Percentiles rank a stretch among this genome's conserved stretches.
These are phyloP conservation scores for Zea luxurians DNA, from an alignment of 176 grass and related monocot species.

Conservation along the genomic window DNA sequence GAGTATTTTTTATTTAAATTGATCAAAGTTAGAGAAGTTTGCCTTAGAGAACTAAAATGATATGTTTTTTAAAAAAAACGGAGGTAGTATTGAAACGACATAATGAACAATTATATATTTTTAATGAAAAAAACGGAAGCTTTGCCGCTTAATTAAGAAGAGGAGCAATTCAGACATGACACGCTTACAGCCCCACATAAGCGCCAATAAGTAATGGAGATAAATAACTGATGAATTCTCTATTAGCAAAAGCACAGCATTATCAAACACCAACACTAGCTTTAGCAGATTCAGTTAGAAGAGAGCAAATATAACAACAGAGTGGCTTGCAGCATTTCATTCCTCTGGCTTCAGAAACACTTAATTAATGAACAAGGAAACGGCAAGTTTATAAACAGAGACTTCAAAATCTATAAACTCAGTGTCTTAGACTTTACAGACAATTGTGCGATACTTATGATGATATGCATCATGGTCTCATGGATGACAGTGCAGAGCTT, in stretches of 20 bases:
- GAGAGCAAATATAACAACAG: background rate
- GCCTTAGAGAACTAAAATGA: background rate
- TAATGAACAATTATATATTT: background rate
- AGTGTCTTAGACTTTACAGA: slow-evolving; percentile 3
- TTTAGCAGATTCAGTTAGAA: background rate
- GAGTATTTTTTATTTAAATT: background rate
- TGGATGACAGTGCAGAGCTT: background rate
- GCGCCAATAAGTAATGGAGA: background rate
- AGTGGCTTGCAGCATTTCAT: background rate
- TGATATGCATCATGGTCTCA: background rate
- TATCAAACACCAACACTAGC: background rate
- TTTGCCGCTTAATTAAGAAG: background rate
- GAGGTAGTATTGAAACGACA: background rate
- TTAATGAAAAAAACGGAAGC: background rate
- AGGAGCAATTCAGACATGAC: background rate
- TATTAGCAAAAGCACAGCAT: background rate
- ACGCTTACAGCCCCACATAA: background rate
- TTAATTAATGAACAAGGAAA: background rate
- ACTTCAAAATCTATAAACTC: background rate
- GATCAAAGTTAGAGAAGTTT: background rate
- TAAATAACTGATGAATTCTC: background rate
- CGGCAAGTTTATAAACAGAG: background rate
- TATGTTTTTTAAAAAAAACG: background rate
- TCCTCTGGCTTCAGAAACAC: background rate
- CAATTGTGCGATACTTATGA: background rate